phyloP scores from a whole-genome alignment of 352 stramenopile genomes.

The Phytophthora europaea region DNA sequence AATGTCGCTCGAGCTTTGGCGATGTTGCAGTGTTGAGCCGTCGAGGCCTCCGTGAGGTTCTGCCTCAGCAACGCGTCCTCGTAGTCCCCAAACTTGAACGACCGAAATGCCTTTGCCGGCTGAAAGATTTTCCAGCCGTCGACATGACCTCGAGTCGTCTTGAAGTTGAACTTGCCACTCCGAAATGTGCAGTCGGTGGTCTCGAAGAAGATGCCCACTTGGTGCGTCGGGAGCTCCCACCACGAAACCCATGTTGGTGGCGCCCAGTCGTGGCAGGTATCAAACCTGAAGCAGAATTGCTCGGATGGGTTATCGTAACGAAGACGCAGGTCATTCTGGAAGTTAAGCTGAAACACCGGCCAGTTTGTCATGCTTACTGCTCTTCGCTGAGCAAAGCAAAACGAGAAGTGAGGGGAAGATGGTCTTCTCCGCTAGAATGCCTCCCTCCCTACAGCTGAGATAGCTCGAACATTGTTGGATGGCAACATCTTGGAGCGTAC shows the following conservation, averaged over 20 bases:
- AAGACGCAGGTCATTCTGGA: not conserved
- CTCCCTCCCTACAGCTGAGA: not conserved
- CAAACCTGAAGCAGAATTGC: not conserved
- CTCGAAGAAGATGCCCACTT: constrained; percentile 9
- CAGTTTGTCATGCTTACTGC: not conserved
- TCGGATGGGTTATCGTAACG: constrained; percentile 2
- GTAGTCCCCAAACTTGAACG: not conserved
- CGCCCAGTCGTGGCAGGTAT: not conserved
- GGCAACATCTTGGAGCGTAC: not conserved
- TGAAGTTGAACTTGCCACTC: not conserved
- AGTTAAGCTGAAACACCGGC: not conserved
- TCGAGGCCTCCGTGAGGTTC: not conserved
- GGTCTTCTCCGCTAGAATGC: not conserved
- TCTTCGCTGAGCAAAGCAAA: not conserved
- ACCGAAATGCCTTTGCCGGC: not conserved
- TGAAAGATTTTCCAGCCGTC: constrained; percentile 5
- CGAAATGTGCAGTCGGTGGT: constrained; percentile 3
- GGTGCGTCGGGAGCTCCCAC: constrained; percentile 2
- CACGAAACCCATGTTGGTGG: constrained; percentile 7
- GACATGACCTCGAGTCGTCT: not conserved
- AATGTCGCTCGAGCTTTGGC: constrained; percentile 1
- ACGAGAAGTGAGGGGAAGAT: not conserved
- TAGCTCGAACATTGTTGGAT: not conserved
- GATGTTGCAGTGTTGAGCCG: not conserved
- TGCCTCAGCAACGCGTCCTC: not conserved